Percentiles rank a stretch among this genome's conserved stretches.
These are phyloP conservation scores for Scenedesmus sp. DNA, from an alignment of 163 green algal species.

Conservation along the genomic window DNA sequence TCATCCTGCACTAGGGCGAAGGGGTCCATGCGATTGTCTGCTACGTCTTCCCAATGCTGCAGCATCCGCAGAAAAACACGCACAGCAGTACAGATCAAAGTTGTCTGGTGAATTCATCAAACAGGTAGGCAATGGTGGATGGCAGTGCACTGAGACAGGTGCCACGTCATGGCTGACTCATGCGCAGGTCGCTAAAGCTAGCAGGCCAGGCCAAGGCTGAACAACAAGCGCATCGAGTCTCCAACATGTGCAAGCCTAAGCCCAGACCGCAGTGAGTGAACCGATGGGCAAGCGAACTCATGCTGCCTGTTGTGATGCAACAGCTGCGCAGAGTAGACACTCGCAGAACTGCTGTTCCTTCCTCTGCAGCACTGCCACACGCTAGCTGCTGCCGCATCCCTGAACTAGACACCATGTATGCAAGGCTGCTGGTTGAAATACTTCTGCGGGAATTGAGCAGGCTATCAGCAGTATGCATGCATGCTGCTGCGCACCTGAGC, in stretches of 20 bases:
- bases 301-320: neutral
- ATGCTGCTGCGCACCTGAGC: slow-evolving; percentile 33
- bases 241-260: neutral
- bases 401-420: neutral
- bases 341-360: neutral
- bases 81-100: neutral
- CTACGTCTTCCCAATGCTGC: slow-evolving; percentile 23
- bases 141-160: neutral
- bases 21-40: slow-evolving; percentile 68
- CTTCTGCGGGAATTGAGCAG: neutral
- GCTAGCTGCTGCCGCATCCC: neutral
- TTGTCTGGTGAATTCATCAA: neutral
- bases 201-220: neutral
- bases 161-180: neutral
- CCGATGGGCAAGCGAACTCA: neutral
- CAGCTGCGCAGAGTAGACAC: neutral
- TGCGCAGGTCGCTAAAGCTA: neutral
- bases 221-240: neutral
- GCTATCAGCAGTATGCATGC: neutral
- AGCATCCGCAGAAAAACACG: neutral
- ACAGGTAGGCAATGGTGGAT: neutral
- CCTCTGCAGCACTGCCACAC: neutral
- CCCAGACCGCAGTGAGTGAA: no score
- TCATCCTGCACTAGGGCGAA: slow-evolving; percentile 85
- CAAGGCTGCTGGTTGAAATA: neutral